Evolutionary conservation across 805 yeast genomes (phyloP).

Genomic region (Diddensiella transvaalensis): DNA sequence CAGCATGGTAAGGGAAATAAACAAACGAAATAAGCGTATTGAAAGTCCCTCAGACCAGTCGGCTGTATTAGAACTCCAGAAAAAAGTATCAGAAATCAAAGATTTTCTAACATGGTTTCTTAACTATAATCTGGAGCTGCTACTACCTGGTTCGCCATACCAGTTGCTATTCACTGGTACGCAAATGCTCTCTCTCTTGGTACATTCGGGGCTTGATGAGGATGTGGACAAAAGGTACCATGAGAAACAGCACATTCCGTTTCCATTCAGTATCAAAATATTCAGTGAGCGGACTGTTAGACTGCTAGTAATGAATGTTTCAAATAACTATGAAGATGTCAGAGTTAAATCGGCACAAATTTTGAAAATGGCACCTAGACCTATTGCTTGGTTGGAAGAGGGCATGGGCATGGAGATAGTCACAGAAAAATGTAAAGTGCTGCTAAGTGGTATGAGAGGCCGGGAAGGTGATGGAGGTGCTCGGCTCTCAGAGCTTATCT

Average conservation of each 20-base stretch:
- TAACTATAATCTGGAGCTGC: constrained; percentile 35
- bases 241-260: constrained; percentile 45
- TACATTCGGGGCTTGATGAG: constrained; percentile 55
- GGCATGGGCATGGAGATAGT: constrained; percentile 25
- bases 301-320: constrained; percentile 55
- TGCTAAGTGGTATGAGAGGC: constrained; percentile 41
- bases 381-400: constrained; percentile 28
- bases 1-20: constrained; percentile 52
- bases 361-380: constrained; percentile 44
- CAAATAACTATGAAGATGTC: constrained; percentile 75
- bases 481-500: constrained; percentile 52
- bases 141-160: constrained; percentile 57
- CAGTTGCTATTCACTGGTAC: constrained; percentile 50
- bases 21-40: constrained; percentile 30
- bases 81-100: constrained; percentile 28
- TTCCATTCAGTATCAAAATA: constrained; percentile 47
- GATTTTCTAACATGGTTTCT: constrained; percentile 43
- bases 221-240: constrained; percentile 36
- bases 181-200: constrained; percentile 44
- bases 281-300: constrained; percentile 42
- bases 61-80: constrained; percentile 4
- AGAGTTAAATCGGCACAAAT: constrained; percentile 49
- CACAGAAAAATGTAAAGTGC: constrained; percentile 23
- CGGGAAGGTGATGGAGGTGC: constrained; percentile 82
- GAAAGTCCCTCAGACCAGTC: constrained; percentile 9